Evolutionary conservation across 139 green algal species (phyloP).

Genomic region (Mesostigma viride): DNA sequence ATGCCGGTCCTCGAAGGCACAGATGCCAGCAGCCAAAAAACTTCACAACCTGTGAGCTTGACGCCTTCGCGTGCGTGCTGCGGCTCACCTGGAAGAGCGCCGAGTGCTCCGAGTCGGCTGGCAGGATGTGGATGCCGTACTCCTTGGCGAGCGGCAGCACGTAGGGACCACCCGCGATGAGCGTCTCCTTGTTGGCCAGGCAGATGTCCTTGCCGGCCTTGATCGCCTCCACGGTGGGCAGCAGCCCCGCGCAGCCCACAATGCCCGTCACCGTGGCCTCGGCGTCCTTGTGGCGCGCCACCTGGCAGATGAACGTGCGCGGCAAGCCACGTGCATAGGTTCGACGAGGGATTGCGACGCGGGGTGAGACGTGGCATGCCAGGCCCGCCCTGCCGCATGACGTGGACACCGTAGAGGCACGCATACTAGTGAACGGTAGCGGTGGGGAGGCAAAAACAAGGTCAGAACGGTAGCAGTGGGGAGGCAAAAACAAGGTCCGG

Average conservation of each 20-base stretch:
- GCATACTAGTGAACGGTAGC: no score
- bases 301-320: slow-evolving; percentile 25
- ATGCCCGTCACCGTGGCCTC: slow-evolving; percentile 74
- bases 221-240: slow-evolving; percentile 92
- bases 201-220: slow-evolving; percentile 95
- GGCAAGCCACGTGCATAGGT: slow-evolving; percentile 12
- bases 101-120: slow-evolving; percentile 92
- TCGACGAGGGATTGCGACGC: neutral
- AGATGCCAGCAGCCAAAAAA: no score
- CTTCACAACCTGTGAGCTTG: no score
- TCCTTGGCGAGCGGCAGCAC: slow-evolving; percentile 84
- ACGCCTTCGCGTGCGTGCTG: no score
- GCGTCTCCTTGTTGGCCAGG: slow-evolving; percentile 98
- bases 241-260: slow-evolving; percentile 90
- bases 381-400: no score
- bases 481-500: no score
- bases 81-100: slow-evolving; percentile 84
- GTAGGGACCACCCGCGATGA: slow-evolving; percentile 84
- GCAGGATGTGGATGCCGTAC: slow-evolving; percentile 86
- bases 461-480: no score
- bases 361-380: no score
- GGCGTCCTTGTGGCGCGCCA: slow-evolving; percentile 40
- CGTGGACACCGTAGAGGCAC: no score
- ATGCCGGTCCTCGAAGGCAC: no score
- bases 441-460: no score